phyloP scores from a whole-genome alignment of 768 basidiomycete genomes.

The Leucocoprinus birnbaumii region DNA sequence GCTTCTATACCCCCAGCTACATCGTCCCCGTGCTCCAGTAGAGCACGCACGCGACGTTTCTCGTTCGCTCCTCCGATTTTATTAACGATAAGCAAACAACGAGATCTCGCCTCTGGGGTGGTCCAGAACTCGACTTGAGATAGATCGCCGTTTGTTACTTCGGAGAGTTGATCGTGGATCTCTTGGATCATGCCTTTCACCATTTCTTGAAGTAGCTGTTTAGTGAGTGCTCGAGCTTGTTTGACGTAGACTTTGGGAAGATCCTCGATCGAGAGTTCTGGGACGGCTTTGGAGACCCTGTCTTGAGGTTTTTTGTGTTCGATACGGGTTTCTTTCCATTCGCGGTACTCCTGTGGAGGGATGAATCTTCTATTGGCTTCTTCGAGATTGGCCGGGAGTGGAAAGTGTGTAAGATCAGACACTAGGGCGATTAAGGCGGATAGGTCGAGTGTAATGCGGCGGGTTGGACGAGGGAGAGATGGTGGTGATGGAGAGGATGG shows the following conservation, averaged over 20 bases:
- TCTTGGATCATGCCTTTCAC: slow-evolving; percentile 57
- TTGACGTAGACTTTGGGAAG: slow-evolving; percentile 39
- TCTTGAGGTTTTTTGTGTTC: slow-evolving; percentile 9
- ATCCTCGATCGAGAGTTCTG: slow-evolving; percentile 27
- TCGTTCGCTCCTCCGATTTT: slow-evolving; percentile 79
- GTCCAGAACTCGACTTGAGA: slow-evolving; percentile 69
- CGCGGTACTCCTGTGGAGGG: slow-evolving; percentile 51
- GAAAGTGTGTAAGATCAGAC: slow-evolving; percentile 77
- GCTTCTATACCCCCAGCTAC: slow-evolving; percentile 2
- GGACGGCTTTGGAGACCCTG: slow-evolving; percentile 9
- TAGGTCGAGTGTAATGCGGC: slow-evolving; percentile 74
- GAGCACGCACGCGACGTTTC: slow-evolving; percentile 55
- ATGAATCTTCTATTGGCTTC: slow-evolving; percentile 66
- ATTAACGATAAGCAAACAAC: slow-evolving; percentile 72
- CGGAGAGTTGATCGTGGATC: slow-evolving; percentile 45
- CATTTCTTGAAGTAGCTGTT: slow-evolving; percentile 79
- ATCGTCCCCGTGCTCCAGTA: slow-evolving; percentile 40
- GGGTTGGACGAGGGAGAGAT: slow-evolving; percentile 39
- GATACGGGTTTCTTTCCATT: slow-evolving; percentile 51
- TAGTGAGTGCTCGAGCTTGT: slow-evolving; percentile 67
- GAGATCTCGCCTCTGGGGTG: slow-evolving; percentile 69
- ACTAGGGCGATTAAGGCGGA: slow-evolving; percentile 83
- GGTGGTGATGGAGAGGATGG: slow-evolving; percentile 12
- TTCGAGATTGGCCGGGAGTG: slow-evolving; percentile 51
- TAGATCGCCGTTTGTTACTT: slow-evolving; percentile 6